A percentile compares a stretch with the other conserved stretches of the same genome.
Conservation (phyloP, 495 filamentous ascomycete genomes). For the Hyaloscypha bicolor region DNA sequence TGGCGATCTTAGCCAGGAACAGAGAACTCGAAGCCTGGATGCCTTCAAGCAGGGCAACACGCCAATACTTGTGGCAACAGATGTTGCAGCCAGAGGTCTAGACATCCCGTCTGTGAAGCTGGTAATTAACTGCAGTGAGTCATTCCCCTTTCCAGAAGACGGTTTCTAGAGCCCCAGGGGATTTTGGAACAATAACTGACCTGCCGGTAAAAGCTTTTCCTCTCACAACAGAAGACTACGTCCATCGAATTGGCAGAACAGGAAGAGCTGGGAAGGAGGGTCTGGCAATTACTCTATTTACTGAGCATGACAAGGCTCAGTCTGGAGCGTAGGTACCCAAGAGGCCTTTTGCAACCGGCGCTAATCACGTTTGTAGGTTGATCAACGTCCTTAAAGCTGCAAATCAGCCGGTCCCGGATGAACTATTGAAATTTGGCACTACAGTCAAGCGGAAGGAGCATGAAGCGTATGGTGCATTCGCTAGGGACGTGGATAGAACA, state of each 20-base stretch:
- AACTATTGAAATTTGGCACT: constrained; percentile 87
- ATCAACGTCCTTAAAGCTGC: constrained; percentile 92
- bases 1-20: constrained; percentile 83
- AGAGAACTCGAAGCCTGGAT: constrained; percentile 78
- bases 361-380: constrained; percentile 45
- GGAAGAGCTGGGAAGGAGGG: constrained; percentile 90
- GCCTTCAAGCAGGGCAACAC: constrained; percentile 88
- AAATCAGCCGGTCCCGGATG: constrained; percentile 85
- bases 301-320: constrained; percentile 86
- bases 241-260: constrained; percentile 94
- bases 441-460: constrained; percentile 99
- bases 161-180: too few species aligned
- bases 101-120: constrained; percentile 93
- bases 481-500: constrained; percentile 75
- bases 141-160: constrained; percentile 18
- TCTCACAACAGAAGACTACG: constrained; percentile 86
- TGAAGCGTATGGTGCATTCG: constrained; percentile 89
- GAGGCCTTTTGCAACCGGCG: background rate
- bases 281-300: constrained; percentile 91
- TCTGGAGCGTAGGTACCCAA: constrained; percentile 71
- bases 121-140: constrained; percentile 83
- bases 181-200: too few species aligned
- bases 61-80: constrained; percentile 90
- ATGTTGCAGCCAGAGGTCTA: constrained; percentile 93
- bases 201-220: too few species aligned